A percentile compares a stretch with the other conserved stretches of the same genome.
These are phyloP conservation scores for Naumovozyma castellii DNA, from an alignment of 805 yeast genomes.

Conservation along the genomic window DNA sequence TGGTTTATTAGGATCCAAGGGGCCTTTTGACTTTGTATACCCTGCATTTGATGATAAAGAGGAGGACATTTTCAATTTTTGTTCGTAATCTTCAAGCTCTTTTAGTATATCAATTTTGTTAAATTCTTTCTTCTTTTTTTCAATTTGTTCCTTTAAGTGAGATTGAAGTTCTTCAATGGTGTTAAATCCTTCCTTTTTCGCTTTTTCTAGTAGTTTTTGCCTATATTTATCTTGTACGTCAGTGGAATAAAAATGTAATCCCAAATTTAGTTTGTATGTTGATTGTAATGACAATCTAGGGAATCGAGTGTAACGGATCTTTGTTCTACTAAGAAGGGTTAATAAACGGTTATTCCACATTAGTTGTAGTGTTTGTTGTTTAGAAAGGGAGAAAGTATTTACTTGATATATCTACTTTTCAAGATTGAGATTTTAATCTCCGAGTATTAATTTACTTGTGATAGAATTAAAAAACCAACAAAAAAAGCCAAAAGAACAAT, in stretches of 20 bases:
- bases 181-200: slow-evolving; percentile 27
- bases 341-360: too few species aligned
- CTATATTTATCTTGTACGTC: slow-evolving; percentile 22
- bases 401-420: too few species aligned
- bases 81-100: slow-evolving; percentile 51
- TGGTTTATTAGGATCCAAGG: slow-evolving; percentile 30
- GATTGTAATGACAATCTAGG: background rate
- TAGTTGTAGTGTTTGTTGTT: too few species aligned
- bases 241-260: background rate
- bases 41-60: slow-evolving; percentile 4
- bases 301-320: too few species aligned
- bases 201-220: slow-evolving; percentile 31
- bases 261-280: background rate
- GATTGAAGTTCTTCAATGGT: slow-evolving; percentile 51
- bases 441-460: too few species aligned
- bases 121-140: slow-evolving; percentile 44
- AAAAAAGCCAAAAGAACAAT: too few species aligned
- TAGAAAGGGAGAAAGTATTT: too few species aligned
- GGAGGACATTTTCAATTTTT: slow-evolving; percentile 20
- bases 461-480: too few species aligned
- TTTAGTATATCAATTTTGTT: slow-evolving; percentile 59
- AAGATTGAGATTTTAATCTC: too few species aligned
- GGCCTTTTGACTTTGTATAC: slow-evolving; percentile 12
- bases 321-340: too few species aligned
- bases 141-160: slow-evolving; percentile 53